Conservation (phyloP, 2,329 filamentous ascomycete genomes). For the Venturia pyrina region DNA sequence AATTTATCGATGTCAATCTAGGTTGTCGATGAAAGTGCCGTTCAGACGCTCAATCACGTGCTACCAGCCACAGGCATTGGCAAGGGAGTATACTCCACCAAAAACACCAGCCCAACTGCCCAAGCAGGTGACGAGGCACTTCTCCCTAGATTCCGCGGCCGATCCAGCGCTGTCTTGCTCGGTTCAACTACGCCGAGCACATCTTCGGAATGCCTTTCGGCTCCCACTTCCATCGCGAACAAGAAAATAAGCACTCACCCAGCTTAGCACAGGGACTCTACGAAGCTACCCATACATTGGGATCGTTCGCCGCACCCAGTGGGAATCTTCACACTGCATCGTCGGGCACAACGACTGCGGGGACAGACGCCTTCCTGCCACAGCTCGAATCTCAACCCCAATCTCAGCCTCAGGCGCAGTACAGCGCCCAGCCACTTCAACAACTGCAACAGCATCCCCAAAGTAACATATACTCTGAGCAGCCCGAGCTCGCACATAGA, state of each 20-base stretch:
- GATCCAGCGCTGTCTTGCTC: background rate
- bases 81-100: background rate
- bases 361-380: too few species aligned
- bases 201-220: background rate
- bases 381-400: constrained; percentile 19
- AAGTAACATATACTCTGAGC: background rate
- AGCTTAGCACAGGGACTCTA: constrained; percentile 27
- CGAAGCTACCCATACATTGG: constrained; percentile 35
- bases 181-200: background rate
- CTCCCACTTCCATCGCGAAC: background rate
- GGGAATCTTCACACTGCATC: constrained; percentile 30
- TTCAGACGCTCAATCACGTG: too few species aligned
- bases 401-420: background rate
- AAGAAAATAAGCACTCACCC: background rate
- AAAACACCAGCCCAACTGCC: background rate
- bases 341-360: constrained; percentile 20
- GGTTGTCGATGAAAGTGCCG: too few species aligned
- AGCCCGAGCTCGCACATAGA: background rate
- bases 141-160: background rate
- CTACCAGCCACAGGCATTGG: background rate
- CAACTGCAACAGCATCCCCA: background rate
- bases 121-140: background rate
- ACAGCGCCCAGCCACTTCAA: background rate
- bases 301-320: constrained; percentile 31
- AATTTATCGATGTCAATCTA: too few species aligned